A percentile compares a stretch with the other conserved stretches of the same genome.
Evolutionary conservation across 306 rosid species (phyloP).

Genomic region (Dryas alaskensis): DNA sequence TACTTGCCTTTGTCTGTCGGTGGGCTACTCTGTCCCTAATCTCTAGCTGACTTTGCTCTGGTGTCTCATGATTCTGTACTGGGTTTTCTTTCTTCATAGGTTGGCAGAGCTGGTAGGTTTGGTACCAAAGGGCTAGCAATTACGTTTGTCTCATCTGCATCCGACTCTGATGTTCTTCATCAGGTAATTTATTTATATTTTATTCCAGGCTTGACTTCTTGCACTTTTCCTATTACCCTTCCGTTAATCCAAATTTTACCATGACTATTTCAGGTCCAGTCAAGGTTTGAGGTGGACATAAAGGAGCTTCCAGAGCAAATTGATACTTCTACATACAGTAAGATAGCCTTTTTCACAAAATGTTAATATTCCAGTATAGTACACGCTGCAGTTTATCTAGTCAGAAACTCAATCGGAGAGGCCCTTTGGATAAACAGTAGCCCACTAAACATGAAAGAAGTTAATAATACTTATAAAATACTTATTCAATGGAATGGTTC

Average conservation of each 20-base stretch:
- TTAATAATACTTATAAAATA: too few relatives aligned
- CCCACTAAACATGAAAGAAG: neutral
- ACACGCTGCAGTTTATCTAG: neutral
- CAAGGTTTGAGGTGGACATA: constrained; percentile 81
- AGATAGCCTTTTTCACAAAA: constrained; percentile 6
- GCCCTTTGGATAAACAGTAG: neutral
- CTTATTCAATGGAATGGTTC: too few relatives aligned
- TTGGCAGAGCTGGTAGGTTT: constrained; percentile 80
- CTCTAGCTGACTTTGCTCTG: neutral
- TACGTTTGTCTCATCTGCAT: constrained; percentile 68
- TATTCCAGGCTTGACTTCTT: neutral
- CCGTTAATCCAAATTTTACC: neutral
- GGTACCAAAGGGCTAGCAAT: constrained; percentile 83
- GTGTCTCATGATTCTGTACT: neutral
- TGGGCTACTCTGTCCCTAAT: neutral
- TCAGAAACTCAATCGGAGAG: neutral
- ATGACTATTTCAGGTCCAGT: constrained; percentile 51
- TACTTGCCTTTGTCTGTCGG: neutral
- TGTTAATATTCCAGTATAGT: neutral
- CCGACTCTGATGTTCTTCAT: constrained; percentile 72
- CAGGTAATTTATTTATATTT: constrained; percentile 32
- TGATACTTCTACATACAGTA: constrained; percentile 76
- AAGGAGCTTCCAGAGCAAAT: constrained; percentile 82
- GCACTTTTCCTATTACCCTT: neutral
- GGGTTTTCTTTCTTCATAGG: constrained; percentile 32